Base-by-base conservation (phyloP, 306 rosid genomes). In the Corylus avellana region DNA sequence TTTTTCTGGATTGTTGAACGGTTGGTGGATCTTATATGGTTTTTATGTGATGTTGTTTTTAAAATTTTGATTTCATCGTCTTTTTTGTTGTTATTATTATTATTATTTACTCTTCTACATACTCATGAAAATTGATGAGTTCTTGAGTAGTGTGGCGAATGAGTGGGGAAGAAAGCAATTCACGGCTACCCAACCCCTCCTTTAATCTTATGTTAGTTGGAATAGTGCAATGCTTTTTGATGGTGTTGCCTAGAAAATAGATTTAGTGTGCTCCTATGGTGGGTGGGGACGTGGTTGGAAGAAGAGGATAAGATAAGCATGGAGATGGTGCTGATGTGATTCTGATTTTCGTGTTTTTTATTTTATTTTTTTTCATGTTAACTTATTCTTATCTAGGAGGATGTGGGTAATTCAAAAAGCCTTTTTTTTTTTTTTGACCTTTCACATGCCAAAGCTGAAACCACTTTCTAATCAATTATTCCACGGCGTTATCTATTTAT, bases 1-100 rank as follows among this genome's bases (percentile, higher is more conserved):
- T 59, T 48, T 50, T 81, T 72, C 14, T 82, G 27, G 55, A 56
- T 80, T 44, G 66, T 63, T 76, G 73, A 39, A 76, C 22, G 39
- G 63, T 57, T 78, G 68, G 61, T 55, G 59, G 70, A 54, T 32
- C 39, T 37, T 49, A 17, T 62, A 25, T 25, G 29, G 35, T 44
- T 49, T 49, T 77, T 29, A 49, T 46, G 48, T 48, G 74, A 67
- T 72, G 59, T n/a, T 12, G 29, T 48, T 8, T 10, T 63, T 7
- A 20, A 9, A 17, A 16, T 47, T 6, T 1, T 44, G 47, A 47
- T 75, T 5, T 5, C 2, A 6, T 49, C 1, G 5, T n/a, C 4
- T 0, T 3, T 37, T 4, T 3, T 27, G 11, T 2, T 56, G 18
- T 55, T 55, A 18, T 17, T 18, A 18, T 18, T 55, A 16, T 18